phyloP scores from a whole-genome alignment of 2,329 filamentous ascomycete species.

The Cordyceps tenuipes region DNA sequence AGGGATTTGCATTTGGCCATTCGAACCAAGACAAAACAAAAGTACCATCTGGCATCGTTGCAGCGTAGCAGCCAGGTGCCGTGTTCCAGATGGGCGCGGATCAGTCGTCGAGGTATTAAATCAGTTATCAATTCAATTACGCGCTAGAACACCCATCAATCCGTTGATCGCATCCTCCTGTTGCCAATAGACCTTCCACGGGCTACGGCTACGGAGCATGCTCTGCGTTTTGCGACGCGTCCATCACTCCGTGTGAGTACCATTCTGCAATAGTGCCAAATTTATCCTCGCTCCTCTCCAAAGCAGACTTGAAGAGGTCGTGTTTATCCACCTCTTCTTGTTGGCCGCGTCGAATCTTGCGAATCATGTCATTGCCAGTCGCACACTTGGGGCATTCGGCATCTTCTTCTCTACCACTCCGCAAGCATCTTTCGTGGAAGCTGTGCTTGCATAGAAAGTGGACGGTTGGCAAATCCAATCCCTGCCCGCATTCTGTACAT shows the following conservation, averaged over 20 bases:
- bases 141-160: too few species aligned
- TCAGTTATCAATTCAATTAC: too few species aligned
- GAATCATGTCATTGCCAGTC: constrained; percentile 75
- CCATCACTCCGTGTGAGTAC: constrained; percentile 90
- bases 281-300: constrained; percentile 68
- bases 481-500: constrained; percentile 71
- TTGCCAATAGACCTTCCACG: background rate
- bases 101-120: too few species aligned
- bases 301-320: constrained; percentile 76
- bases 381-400: constrained; percentile 83
- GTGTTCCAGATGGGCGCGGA: too few species aligned
- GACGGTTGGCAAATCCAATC: constrained; percentile 79
- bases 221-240: constrained; percentile 34
- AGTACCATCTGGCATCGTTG: too few species aligned
- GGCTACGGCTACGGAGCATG: constrained; percentile 11
- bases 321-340: constrained; percentile 79
- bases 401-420: constrained; percentile 41
- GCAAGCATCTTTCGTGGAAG: constrained; percentile 85
- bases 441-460: constrained; percentile 97
- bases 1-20: too few species aligned
- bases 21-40: too few species aligned
- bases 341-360: constrained; percentile 78
- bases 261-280: constrained; percentile 92
- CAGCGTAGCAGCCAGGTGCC: too few species aligned
- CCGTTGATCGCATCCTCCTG: too few species aligned